These are phyloP conservation scores for Lycium ferocissimum DNA, from an alignment of 257 asterid species.

Conservation along the genomic window DNA sequence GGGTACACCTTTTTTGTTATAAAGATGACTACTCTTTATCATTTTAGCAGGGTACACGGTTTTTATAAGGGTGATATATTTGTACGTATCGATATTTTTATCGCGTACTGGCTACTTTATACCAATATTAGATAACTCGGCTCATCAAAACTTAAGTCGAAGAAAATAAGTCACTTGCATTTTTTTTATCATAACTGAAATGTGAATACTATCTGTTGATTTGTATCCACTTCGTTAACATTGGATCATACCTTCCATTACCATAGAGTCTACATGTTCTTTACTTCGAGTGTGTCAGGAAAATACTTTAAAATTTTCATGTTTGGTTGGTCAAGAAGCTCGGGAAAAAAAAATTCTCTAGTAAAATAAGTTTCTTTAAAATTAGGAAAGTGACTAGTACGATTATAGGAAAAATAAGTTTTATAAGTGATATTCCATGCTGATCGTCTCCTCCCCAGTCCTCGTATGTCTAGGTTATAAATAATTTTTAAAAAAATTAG, in stretches of 20 bases:
- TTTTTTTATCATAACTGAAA: background rate
- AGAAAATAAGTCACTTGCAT: too few relatives aligned
- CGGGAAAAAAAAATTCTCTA: too few relatives aligned
- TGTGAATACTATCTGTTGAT: background rate
- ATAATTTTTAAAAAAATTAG: too few relatives aligned
- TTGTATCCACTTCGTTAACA: background rate
- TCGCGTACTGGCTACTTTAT: background rate
- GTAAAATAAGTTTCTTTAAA: background rate
- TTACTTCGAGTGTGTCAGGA: background rate
- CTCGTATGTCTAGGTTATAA: too few relatives aligned
- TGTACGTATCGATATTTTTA: background rate
- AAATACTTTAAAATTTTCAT: too few relatives aligned
- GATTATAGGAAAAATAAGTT: background rate
- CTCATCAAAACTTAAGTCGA: background rate
- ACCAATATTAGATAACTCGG: background rate
- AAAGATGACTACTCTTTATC: too few relatives aligned
- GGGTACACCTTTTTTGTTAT: background rate
- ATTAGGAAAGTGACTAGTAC: background rate
- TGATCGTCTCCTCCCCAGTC: too few relatives aligned
- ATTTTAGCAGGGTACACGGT: too few relatives aligned
- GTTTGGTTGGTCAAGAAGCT: too few relatives aligned
- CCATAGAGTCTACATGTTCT: background rate
- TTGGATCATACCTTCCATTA: background rate
- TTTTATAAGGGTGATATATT: background rate
- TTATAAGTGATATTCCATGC: too few relatives aligned